Percentiles rank a stretch among this genome's conserved stretches.
Conservation (phyloP, 441 rosid species). For the Arabidopsis lyrata region DNA sequence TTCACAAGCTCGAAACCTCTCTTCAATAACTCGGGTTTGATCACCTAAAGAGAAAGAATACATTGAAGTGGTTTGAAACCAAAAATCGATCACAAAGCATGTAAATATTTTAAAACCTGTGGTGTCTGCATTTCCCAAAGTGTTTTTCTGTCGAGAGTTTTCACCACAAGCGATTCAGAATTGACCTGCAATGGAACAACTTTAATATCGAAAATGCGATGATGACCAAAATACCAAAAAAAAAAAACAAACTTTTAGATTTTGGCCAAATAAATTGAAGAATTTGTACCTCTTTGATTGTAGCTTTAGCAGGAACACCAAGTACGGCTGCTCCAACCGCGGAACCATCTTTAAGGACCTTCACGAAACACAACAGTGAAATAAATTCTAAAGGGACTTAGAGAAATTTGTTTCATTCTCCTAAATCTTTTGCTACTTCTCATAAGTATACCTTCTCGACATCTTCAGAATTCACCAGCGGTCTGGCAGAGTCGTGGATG, state of each 20-base stretch:
- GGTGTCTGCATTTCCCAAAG: constrained; percentile 99
- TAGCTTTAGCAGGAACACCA: constrained; percentile 95
- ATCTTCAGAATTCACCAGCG: constrained; percentile 69
- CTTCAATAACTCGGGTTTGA: constrained; percentile 77
- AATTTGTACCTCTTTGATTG: constrained; percentile 87
- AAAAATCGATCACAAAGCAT: constrained; percentile 2
- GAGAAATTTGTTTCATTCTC: neutral
- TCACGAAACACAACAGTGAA: constrained; percentile 28
- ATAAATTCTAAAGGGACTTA: neutral
- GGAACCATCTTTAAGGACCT: constrained; percentile 86
- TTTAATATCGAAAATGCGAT: neutral
- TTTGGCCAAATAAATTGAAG: neutral
- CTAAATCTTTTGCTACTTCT: neutral
- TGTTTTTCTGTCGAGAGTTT: constrained; percentile 86
- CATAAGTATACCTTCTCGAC: constrained; percentile 65
- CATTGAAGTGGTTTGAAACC: constrained; percentile 3
- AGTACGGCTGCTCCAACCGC: constrained; percentile 90
- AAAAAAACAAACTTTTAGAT: neutral
- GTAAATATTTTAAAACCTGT: constrained; percentile 56
- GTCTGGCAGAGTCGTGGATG: constrained; percentile 95
- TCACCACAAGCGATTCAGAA: constrained; percentile 74
- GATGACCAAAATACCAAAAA: neutral
- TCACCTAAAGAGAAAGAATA: constrained; percentile 59
- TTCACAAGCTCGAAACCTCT: constrained; percentile 88
- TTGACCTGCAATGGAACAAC: constrained; percentile 61